Conservation (phyloP, 2,329 filamentous ascomycete species). For the Scleromitrula shiraiana region DNA sequence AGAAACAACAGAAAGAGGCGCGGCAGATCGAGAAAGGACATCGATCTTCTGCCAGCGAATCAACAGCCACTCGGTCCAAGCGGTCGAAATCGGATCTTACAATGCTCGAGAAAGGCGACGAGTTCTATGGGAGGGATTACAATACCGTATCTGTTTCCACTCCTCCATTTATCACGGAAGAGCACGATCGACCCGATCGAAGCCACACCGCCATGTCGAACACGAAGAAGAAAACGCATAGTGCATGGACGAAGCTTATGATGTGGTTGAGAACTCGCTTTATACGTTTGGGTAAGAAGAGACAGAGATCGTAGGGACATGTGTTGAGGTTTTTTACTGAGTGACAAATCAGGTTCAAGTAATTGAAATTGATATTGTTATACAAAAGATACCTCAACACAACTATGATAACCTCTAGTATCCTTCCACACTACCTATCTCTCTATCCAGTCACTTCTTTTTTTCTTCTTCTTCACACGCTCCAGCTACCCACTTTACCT, state of each 20-base stretch:
- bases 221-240: constrained; percentile 50
- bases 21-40: constrained; percentile 39
- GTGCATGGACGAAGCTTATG: constrained; percentile 55
- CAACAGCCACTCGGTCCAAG: constrained; percentile 33
- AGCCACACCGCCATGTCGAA: constrained; percentile 6
- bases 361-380: too few species aligned
- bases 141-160: constrained; percentile 8
- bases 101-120: constrained; percentile 13
- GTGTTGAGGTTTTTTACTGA: not conserved
- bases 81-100: constrained; percentile 32
- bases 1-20: constrained; percentile 49
- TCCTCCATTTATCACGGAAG: constrained; percentile 5
- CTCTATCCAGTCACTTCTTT: too few species aligned
- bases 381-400: too few species aligned
- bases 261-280: constrained; percentile 56
- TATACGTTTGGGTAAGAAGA: constrained; percentile 32
- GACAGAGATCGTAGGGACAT: not conserved
- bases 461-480: too few species aligned
- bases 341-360: not conserved
- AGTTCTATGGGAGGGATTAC: constrained; percentile 18
- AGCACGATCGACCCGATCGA: not conserved
- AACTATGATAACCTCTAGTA: too few species aligned
- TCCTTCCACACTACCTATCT: too few species aligned
- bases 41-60: constrained; percentile 28
- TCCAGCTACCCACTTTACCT: too few species aligned